Evolutionary conservation across 2,329 filamentous ascomycete species (phyloP).

Genomic region (Arachnopeziza araneosa): DNA sequence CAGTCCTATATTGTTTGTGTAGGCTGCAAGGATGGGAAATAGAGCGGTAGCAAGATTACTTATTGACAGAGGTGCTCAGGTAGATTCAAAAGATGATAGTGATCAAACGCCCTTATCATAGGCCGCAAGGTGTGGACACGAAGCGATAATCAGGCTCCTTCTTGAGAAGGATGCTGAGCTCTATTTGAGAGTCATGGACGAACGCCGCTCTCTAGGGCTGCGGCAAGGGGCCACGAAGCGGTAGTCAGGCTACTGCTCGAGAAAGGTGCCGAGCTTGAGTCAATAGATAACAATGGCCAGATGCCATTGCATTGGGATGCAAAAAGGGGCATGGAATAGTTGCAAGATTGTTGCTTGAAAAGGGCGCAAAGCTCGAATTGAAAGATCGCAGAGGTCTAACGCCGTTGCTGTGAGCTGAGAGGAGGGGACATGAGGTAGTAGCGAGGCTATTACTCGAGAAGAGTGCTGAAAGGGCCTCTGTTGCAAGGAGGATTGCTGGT

Average conservation of each 20-base stretch:
- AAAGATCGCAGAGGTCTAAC: background rate
- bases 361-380: background rate
- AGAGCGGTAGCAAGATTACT: background rate
- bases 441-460: background rate
- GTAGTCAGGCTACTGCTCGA: no score
- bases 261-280: no score
- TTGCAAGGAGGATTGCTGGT: no score
- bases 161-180: background rate
- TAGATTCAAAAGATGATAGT: background rate
- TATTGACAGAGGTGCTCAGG: background rate
- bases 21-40: background rate
- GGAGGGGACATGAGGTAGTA: background rate
- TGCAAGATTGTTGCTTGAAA: conserved; percentile 1
- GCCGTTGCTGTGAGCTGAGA: background rate
- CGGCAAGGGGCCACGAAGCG: no score
- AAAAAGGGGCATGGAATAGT: background rate
- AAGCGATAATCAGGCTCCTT: background rate
- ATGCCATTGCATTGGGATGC: no score
- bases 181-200: background rate
- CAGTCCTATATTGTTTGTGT: background rate
- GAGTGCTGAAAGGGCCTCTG: background rate
- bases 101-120: background rate
- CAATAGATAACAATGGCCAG: no score
- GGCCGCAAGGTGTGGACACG: background rate
- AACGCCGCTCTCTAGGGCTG: no score